These are phyloP conservation scores for Leptographium wingfieldii DNA, from an alignment of 2,329 filamentous ascomycete genomes.

Conservation along the genomic window DNA sequence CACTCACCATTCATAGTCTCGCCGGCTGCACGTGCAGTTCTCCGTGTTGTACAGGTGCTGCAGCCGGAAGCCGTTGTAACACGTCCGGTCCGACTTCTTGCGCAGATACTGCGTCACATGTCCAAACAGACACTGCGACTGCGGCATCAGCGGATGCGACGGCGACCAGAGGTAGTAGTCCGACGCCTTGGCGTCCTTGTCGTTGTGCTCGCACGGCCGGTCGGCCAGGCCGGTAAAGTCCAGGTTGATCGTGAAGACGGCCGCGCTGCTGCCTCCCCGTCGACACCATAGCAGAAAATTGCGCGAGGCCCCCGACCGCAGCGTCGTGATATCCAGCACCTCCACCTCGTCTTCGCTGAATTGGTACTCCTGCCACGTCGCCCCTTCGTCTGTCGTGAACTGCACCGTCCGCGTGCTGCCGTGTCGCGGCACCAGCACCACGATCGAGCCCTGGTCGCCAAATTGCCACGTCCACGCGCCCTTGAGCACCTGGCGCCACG, in stretches of 20 bases:
- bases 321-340: constrained; percentile 71
- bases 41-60: constrained; percentile 57
- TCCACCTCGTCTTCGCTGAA: constrained; percentile 59
- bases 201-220: constrained; percentile 58
- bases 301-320: constrained; percentile 76
- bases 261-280: constrained; percentile 28
- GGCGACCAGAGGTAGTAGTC: constrained; percentile 88
- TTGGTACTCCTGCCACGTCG: constrained; percentile 61
- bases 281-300: constrained; percentile 88
- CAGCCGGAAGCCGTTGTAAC: constrained; percentile 69
- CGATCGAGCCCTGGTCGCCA: constrained; percentile 86
- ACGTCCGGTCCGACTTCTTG: constrained; percentile 67
- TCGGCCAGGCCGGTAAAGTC: constrained; percentile 78
- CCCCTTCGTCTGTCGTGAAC: constrained; percentile 53
- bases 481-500: constrained; percentile 75
- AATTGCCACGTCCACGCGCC: constrained; percentile 89
- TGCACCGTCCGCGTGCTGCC: constrained; percentile 46
- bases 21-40: constrained; percentile 72
- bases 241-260: constrained; percentile 62
- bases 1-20: constrained; percentile 84
- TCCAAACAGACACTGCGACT: constrained; percentile 80
- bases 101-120: constrained; percentile 82
- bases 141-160: constrained; percentile 58
- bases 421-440: constrained; percentile 70
- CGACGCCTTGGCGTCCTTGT: constrained; percentile 34